Conservation (phyloP, 169 alveolate species). For the Eimeria praecox region DNA sequence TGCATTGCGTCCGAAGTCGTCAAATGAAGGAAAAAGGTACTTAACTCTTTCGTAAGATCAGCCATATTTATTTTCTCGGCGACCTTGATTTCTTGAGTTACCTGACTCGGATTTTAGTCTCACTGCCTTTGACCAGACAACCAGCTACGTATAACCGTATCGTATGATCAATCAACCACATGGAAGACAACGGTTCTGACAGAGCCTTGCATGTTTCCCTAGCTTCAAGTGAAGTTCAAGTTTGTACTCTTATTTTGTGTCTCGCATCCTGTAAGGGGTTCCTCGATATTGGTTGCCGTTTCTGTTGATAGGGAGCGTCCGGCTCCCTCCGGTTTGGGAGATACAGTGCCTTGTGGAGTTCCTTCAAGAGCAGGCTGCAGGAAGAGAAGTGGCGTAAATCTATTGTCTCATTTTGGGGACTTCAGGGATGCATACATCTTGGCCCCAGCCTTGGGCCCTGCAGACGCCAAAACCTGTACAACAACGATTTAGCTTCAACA, state of each 20-base stretch:
- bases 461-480: neutral
- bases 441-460: constrained; percentile 4
- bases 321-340: neutral
- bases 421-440: constrained; percentile 4
- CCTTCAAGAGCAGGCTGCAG: neutral
- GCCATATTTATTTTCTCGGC: neutral
- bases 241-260: neutral
- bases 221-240: neutral
- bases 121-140: neutral
- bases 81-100: neutral
- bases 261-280: neutral
- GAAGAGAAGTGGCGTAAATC: neutral
- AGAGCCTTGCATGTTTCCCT: neutral
- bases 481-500: neutral
- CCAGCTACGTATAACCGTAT: neutral
- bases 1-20: neutral
- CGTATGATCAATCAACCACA: neutral
- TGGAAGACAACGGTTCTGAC: neutral
- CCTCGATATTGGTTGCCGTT: neutral
- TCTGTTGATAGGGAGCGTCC: neutral
- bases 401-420: neutral
- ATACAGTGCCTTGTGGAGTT: neutral
- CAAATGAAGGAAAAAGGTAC: neutral
- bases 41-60: neutral
- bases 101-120: neutral